Evolutionary conservation across 371 early-diverging fungal genomes (phyloP), one percentile per base, ranked within the genome.

Genomic region (Mucor velutinosus): DNA sequence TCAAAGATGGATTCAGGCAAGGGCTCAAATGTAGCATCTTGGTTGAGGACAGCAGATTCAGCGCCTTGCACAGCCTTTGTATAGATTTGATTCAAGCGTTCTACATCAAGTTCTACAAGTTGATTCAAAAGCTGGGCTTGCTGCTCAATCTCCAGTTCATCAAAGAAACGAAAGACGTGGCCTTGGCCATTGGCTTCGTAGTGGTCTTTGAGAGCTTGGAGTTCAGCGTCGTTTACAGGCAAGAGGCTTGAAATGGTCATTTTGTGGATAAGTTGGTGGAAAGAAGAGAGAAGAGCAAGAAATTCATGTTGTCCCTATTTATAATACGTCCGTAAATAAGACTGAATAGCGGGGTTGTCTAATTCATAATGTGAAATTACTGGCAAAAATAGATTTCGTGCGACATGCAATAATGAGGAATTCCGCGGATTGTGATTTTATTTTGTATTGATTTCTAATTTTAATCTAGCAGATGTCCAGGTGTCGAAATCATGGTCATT

Each of bases 151-250:
- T 71, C 60, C 10, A 98, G 89, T 19, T 81, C 74, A 56, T 94
- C 90, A 70, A 86, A 94, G 82, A 87, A 95, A 8, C 77, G 82
- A 74, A 98, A 92, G 41, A 97, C 92, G 68, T 98, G 99, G 25
- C 87, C 94, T 82, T 98, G 99, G 10, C 92, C 93, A 56, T 92
- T 93, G 7, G 76, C 86, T 49, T 85, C 79, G 78, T 87, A 97
- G 45, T 77, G 82, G 27, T 87, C 82, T 71, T 86, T 84, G 32
- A 94, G 77, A 3, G 80, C 72, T 71, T 79, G 66, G 35, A 85
- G 62, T 64, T 83, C 82, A 47, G 74, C 25, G 64, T 73, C 68
- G 33, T 62, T 75, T 37, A 79, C 67, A 39, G 68, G 70, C 23
- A 69, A 70, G 47, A 27, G 29, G 29, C 67, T 53, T 17, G 76